Evolutionary conservation across 2,329 filamentous ascomycete species (phyloP).

Genomic region (Keithomyces neogunnii): DNA sequence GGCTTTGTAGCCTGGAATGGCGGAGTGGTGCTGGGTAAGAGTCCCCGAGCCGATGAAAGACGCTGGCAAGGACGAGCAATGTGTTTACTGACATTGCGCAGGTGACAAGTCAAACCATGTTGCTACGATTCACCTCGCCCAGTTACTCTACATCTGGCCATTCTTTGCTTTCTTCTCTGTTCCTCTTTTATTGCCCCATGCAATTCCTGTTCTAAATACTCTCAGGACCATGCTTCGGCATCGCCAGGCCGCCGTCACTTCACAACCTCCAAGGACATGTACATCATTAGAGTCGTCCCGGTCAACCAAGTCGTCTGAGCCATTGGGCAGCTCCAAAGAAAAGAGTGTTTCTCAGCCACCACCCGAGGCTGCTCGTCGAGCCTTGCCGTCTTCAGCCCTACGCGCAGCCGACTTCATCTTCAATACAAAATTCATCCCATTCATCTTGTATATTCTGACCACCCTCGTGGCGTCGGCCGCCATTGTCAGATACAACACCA

Average conservation of each 20-base stretch:
- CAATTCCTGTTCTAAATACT: slow-evolving; percentile 27
- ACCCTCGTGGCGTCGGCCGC: slow-evolving; percentile 29
- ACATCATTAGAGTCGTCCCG: not conserved
- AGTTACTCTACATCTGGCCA: slow-evolving; percentile 94
- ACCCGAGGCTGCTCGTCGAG: not conserved
- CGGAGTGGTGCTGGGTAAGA: slow-evolving; percentile 76
- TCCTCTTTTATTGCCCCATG: slow-evolving; percentile 57
- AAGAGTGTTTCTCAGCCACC: not conserved
- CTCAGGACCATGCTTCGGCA: not conserved
- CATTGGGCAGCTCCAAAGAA: not conserved
- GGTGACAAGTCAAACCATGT: slow-evolving; percentile 93
- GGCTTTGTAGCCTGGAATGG: slow-evolving; percentile 80
- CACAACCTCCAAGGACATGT: not conserved
- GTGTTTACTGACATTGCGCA: slow-evolving; percentile 22
- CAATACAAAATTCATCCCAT: slow-evolving; percentile 23
- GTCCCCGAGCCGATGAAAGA: not conserved
- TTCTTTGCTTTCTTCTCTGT: slow-evolving; percentile 84
- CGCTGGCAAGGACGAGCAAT: not conserved
- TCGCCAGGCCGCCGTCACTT: not conserved
- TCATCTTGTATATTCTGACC: slow-evolving; percentile 24
- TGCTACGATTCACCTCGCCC: slow-evolving; percentile 77
- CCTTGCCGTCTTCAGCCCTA: slow-evolving; percentile 9
- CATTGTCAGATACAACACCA: slow-evolving; percentile 74
- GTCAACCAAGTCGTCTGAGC: not conserved
- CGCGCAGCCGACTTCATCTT: slow-evolving; percentile 14